Percentiles rank a stretch among this genome's conserved stretches.
These are phyloP conservation scores for Eragrostis nindensis DNA, from an alignment of 176 grass and related monocot genomes.

Conservation along the genomic window DNA sequence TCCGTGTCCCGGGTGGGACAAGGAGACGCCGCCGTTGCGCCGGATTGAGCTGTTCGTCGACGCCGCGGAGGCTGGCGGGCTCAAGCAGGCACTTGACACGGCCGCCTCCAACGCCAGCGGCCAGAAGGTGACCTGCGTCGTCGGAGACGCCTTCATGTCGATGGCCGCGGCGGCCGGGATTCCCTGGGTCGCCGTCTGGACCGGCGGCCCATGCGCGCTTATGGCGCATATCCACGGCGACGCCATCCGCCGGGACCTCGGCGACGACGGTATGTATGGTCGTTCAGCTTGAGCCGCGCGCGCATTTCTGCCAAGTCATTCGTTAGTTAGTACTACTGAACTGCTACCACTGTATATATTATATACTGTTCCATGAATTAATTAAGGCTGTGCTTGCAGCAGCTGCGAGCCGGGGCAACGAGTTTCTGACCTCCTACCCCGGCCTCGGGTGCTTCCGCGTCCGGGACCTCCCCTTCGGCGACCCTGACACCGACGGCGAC, in stretches of 20 bases:
- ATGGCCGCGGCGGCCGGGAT: too few relatives aligned
- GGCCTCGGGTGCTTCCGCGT: slow-evolving; percentile 48
- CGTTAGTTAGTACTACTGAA: too few relatives aligned
- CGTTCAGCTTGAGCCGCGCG: too few relatives aligned
- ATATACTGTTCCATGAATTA: too few relatives aligned
- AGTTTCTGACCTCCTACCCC: slow-evolving; percentile 25
- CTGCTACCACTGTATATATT: too few relatives aligned
- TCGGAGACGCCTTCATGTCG: slow-evolving; percentile 16
- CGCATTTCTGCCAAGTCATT: too few relatives aligned
- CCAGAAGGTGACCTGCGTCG: background rate
- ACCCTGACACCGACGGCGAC: slow-evolving; percentile 24
- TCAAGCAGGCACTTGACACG: slow-evolving; percentile 22
- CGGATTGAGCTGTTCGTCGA: slow-evolving; percentile 28
- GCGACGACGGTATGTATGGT: too few relatives aligned
- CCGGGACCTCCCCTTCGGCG: slow-evolving; percentile 42
- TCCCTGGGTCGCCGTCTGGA: too few relatives aligned
- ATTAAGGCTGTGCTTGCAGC: background rate
- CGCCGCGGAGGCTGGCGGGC: slow-evolving; percentile 3
- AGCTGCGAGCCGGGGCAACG: slow-evolving; percentile 36
- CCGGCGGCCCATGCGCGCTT: too few relatives aligned
- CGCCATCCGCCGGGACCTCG: too few relatives aligned
- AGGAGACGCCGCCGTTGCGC: background rate
- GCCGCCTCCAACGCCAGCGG: background rate
- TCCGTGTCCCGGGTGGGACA: background rate
- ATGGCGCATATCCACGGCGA: too few relatives aligned